Conservation (phyloP, 1,139 yeast genomes). For the Hyphopichia fennica region DNA sequence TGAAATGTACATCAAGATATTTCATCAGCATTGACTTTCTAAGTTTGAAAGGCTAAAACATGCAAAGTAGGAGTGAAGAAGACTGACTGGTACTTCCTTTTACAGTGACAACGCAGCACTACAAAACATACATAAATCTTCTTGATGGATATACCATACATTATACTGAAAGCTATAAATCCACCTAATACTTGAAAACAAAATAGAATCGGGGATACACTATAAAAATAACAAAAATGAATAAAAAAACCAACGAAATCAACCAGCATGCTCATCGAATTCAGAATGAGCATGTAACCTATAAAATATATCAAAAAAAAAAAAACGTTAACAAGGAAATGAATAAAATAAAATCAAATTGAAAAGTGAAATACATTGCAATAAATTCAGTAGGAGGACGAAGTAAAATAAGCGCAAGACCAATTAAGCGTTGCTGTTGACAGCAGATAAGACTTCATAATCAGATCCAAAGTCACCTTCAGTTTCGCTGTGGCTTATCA, state of each 20-base stretch:
- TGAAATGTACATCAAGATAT: no score
- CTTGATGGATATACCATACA: no score
- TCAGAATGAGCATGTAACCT: background rate
- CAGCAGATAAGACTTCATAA: conserved; percentile 40
- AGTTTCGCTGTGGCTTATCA: conserved; percentile 30
- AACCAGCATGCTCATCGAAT: background rate
- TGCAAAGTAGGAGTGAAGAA: no score
- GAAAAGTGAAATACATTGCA: background rate
- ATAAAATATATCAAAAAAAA: background rate
- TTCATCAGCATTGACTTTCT: no score
- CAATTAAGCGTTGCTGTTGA: conserved; percentile 12
- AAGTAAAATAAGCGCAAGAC: no score
- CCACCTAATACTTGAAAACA: background rate
- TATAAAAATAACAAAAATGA: background rate
- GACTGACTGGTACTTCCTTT: no score
- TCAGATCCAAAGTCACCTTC: conserved; percentile 34
- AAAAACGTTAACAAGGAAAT: background rate
- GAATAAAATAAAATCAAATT: background rate
- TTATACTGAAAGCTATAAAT: background rate
- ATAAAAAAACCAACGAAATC: background rate
- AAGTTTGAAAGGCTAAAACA: no score
- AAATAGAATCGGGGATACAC: background rate
- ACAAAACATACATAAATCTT: no score
- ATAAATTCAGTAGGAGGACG: no score
- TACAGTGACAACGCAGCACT: no score